Evolutionary conservation across 345 rosid genomes (phyloP), one percentile per base, ranked within the genome.

Genomic region (Citrus sp.): DNA sequence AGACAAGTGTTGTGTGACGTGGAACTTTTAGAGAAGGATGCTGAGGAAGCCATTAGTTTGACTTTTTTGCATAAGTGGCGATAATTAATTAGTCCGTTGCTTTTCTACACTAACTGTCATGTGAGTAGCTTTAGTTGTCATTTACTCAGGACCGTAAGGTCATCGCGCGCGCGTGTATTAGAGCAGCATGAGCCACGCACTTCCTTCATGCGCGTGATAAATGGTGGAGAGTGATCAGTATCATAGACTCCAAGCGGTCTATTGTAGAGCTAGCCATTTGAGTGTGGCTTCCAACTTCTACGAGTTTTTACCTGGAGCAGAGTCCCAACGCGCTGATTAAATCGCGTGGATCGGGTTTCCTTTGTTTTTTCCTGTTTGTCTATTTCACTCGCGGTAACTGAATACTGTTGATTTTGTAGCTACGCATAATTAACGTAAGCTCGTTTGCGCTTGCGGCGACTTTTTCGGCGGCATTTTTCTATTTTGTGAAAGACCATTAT

Each of bases 31-130:
- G 77, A 74, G 28, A 63, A 21, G 61, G 32, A 75, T 64, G 70
- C 40, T 16, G 61, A 13, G 54, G 72, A 7, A 16, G 64, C 54
- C 8, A 76, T 25, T 24, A 7, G 37, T 76, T 76, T 76, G 79
- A 76, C 79, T 51, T 34, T 35, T 66, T 51, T 77, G 77, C 24
- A 27, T 56, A 75, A 66, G 79, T 82, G 87, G 82, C 63, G 19
- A 18, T 49, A 32, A 19, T 5, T 60, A 65, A 63, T 75, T 80
- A 55, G 84, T 9, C 5, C 40, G 60, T 65, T 63, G 55, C 25
- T 32, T n/a, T 65, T 32, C 35, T 8, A 51, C 64, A 34, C 70
- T 75, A 78, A 79, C 85, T 55, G 81, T 66, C 84, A 75, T 61
- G 90, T 84, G 84, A 72, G 46, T 32, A 4, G 58, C 24, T 32